Conservation (phyloP, 2,329 filamentous ascomycete species). For the Beauveria caledonica region DNA sequence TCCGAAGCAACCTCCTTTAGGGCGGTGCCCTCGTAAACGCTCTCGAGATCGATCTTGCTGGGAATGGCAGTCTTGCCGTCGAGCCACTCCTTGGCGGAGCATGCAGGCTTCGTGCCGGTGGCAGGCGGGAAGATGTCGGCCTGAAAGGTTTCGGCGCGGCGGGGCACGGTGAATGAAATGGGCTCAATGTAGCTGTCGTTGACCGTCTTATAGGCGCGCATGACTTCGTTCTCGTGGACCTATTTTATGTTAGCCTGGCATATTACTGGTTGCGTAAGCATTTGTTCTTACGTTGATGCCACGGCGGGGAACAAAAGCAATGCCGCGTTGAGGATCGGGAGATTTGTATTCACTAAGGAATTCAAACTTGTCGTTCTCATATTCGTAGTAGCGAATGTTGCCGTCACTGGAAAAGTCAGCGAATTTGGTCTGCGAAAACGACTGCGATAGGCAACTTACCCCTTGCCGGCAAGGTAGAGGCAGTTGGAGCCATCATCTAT, state of each 20-base stretch:
- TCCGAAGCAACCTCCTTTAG: constrained; percentile 68
- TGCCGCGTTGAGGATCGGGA: constrained; percentile 84
- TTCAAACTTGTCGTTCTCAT: constrained; percentile 97
- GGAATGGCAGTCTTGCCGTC: constrained; percentile 76
- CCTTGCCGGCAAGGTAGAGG: constrained; percentile 93
- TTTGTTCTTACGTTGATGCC: constrained; percentile 67
- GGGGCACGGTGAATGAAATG: constrained; percentile 92
- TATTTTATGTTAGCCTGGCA: constrained; percentile 25
- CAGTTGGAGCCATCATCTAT: constrained; percentile 80
- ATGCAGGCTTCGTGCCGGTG: constrained; percentile 67
- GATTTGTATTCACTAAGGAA: constrained; percentile 97
- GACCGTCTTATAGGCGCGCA: constrained; percentile 94
- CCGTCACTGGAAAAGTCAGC: constrained; percentile 49
- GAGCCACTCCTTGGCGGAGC: constrained; percentile 77
- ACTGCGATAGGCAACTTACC: constrained; percentile 42
- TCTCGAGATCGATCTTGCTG: constrained; percentile 88
- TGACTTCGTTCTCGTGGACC: constrained; percentile 93
- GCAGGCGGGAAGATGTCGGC: constrained; percentile 94
- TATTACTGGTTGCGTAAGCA: not conserved
- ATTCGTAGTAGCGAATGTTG: constrained; percentile 98
- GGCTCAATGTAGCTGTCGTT: constrained; percentile 92
- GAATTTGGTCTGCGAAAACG: constrained; percentile 33
- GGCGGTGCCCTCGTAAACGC: constrained; percentile 76
- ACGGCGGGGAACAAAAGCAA: constrained; percentile 90
- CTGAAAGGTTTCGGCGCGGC: constrained; percentile 90